Evolutionary conservation across 441 rosid species (phyloP).

Genomic region (Croton laevigatus): DNA sequence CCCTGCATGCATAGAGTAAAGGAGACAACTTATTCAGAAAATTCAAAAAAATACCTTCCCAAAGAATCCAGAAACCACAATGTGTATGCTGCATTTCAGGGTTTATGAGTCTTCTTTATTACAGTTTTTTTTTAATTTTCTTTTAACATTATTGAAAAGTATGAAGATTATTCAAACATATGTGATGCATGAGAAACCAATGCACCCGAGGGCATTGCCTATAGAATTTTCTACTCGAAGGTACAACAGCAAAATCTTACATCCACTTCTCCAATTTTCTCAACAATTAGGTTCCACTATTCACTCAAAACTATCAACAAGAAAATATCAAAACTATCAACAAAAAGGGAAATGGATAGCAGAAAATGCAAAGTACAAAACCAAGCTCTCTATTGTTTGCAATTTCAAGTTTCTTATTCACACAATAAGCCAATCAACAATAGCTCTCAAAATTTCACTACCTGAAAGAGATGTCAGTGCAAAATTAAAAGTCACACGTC

Average conservation of each 20-base stretch:
- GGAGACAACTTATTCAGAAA: slow-evolving; percentile 13
- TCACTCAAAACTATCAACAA: too few species aligned
- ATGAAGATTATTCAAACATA: neutral
- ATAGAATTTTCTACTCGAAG: slow-evolving; percentile 55
- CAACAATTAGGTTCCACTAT: slow-evolving; percentile 62
- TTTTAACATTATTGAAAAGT: neutral
- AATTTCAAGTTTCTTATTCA: too few species aligned
- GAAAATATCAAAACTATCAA: too few species aligned
- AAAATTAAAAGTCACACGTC: too few species aligned
- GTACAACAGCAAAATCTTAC: slow-evolving; percentile 74
- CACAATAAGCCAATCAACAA: too few species aligned
- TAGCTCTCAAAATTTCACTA: too few species aligned
- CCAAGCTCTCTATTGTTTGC: too few species aligned
- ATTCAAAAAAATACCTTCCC: neutral
- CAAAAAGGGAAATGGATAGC: too few species aligned
- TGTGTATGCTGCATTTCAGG: neutral
- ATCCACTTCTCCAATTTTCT: slow-evolving; percentile 91
- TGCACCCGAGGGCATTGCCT: slow-evolving; percentile 50
- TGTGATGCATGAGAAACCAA: neutral
- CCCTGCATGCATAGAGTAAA: slow-evolving; percentile 51
- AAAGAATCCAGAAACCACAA: too few species aligned
- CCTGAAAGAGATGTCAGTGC: too few species aligned
- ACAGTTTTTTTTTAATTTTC: too few species aligned
- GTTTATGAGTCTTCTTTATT: slow-evolving; percentile 8
- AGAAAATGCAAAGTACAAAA: too few species aligned